Conservation (phyloP, 192 early-diverging fungal genomes). For the Entomortierella lignicola region DNA sequence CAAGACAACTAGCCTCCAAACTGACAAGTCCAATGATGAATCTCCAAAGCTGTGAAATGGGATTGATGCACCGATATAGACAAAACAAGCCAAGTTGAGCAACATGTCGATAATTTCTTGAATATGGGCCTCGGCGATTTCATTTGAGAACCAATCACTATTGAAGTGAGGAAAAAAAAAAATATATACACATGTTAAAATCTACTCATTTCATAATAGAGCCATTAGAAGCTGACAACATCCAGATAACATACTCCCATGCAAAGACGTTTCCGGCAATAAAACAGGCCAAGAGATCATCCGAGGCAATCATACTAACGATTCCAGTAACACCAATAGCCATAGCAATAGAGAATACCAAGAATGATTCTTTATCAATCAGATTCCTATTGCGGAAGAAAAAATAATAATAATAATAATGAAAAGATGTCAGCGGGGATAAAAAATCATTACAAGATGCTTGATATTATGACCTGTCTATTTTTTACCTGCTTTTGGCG, state of each 20-base stretch:
- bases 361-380: constrained; percentile 90
- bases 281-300: constrained; percentile 84
- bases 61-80: constrained; percentile 86
- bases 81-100: constrained; percentile 88
- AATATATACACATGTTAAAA: too few species aligned
- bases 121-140: constrained; percentile 83
- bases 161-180: too few species aligned
- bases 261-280: constrained; percentile 83
- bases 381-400: constrained; percentile 61
- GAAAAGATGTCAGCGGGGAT: not conserved
- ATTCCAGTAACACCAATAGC: constrained; percentile 74
- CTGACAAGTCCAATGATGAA: constrained; percentile 60
- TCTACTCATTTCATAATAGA: too few species aligned
- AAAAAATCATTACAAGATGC: not conserved
- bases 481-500: constrained; percentile 63
- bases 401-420: too few species aligned
- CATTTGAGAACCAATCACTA: constrained; percentile 86
- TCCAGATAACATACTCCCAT: constrained; percentile 86
- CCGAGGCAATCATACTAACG: constrained; percentile 78
- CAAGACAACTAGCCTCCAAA: constrained; percentile 77
- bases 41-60: constrained; percentile 77
- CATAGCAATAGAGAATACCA: constrained; percentile 85
- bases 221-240: too few species aligned
- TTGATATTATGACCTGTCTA: too few species aligned
- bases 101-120: constrained; percentile 93